phyloP scores from a whole-genome alignment of 192 early-diverging fungal genomes.

The Chytriomyces confervae region DNA sequence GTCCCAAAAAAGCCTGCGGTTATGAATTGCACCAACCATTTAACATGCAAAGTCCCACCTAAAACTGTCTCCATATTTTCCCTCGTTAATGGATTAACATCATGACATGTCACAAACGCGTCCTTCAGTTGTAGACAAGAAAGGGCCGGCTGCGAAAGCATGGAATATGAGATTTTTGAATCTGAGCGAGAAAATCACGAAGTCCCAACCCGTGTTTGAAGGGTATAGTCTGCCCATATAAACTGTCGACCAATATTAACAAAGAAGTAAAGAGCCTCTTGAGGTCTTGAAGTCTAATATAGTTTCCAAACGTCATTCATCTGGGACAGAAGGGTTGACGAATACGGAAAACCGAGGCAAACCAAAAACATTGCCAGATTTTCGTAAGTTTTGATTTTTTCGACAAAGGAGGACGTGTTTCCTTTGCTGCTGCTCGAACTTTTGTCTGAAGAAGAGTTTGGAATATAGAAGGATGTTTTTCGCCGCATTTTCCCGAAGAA shows the following conservation, averaged over 20 bases:
- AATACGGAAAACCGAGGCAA: background rate
- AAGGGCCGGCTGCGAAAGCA: slow-evolving; percentile 70
- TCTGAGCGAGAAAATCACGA: background rate
- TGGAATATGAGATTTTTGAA: background rate
- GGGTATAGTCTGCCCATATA: slow-evolving; percentile 71
- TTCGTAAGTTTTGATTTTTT: slow-evolving; percentile 49
- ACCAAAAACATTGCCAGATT: slow-evolving; percentile 54
- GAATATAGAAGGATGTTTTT: slow-evolving; percentile 32
- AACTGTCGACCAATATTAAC: slow-evolving; percentile 75
- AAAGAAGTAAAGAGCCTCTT: slow-evolving; percentile 69
- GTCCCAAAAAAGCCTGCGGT: slow-evolving; percentile 24
- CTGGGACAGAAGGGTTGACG: background rate
- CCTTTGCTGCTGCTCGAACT: slow-evolving; percentile 14
- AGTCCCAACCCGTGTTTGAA: slow-evolving; percentile 63
- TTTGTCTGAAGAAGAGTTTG: slow-evolving; percentile 6
- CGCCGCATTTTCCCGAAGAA: slow-evolving; percentile 34
- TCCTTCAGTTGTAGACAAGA: slow-evolving; percentile 78
- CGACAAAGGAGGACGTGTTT: slow-evolving; percentile 45
- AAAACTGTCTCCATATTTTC: slow-evolving; percentile 86
- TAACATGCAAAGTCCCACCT: slow-evolving; percentile 54
- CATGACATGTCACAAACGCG: slow-evolving; percentile 82
- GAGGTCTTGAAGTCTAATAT: slow-evolving; percentile 40
- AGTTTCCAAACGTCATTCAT: too few relatives aligned
- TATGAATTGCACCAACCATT: background rate
- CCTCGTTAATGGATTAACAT: slow-evolving; percentile 76